Conservation (phyloP, 2,329 filamentous ascomycete species). For the Cercospora sp. region DNA sequence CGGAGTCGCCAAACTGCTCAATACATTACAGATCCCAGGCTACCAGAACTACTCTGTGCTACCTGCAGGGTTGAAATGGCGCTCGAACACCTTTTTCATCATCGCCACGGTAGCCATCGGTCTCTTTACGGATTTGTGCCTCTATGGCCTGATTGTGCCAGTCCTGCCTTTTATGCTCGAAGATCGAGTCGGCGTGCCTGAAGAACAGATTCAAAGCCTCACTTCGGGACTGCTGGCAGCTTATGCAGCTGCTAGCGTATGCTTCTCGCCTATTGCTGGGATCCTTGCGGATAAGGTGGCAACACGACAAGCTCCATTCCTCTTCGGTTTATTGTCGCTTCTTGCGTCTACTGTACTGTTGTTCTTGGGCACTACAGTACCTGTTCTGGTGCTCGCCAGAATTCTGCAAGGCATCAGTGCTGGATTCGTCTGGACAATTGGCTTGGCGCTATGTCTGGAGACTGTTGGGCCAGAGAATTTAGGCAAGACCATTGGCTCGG, state of each 20-base stretch:
- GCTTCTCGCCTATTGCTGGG: constrained; percentile 56
- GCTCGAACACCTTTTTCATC: constrained; percentile 62
- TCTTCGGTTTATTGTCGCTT: constrained; percentile 56
- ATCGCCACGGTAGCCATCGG: constrained; percentile 57
- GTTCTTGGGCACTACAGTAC: constrained; percentile 52
- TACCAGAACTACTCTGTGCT: constrained; percentile 37
- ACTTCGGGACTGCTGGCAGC: constrained; percentile 57
- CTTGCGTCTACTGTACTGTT: constrained; percentile 58
- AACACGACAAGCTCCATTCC: constrained; percentile 59
- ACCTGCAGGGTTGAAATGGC: constrained; percentile 50
- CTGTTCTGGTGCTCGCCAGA: constrained; percentile 54
- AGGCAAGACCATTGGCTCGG: constrained; percentile 62
- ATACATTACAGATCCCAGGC: constrained; percentile 39
- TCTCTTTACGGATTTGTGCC: constrained; percentile 60
- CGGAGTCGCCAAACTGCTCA: constrained; percentile 29
- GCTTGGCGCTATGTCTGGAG: constrained; percentile 60
- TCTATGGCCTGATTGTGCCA: constrained; percentile 61
- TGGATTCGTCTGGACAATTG: constrained; percentile 62
- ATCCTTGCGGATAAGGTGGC: constrained; percentile 56
- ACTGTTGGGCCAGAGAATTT: constrained; percentile 59
- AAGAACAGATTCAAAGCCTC: constrained; percentile 53
- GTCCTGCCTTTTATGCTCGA: constrained; percentile 60
- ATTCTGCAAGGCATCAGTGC: constrained; percentile 60
- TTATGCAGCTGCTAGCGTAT: constrained; percentile 56
- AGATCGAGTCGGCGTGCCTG: constrained; percentile 52